Conservation (phyloP, 75 land plant genomes). For the Picea sitchensis region DNA sequence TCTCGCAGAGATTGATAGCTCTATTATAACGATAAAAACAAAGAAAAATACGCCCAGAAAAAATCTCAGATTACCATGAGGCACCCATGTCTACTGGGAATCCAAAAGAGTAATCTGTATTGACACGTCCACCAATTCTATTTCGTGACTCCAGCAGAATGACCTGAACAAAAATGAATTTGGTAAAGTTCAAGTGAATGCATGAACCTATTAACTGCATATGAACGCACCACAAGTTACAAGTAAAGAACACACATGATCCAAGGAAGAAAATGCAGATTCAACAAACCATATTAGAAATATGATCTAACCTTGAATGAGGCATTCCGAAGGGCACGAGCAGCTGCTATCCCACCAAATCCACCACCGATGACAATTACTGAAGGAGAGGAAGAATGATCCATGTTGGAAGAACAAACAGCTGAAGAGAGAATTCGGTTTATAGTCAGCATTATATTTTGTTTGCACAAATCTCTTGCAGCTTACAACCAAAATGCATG, state of each 20-base stretch:
- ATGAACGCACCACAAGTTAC: no score
- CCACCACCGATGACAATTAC: constrained; percentile 50
- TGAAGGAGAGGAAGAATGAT: constrained; percentile 13
- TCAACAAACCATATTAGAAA: no score
- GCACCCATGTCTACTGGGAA: constrained; percentile 60
- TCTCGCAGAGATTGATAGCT: background rate
- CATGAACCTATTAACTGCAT: background rate
- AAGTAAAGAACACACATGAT: no score
- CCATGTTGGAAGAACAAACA: no score
- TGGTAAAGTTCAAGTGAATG: background rate
- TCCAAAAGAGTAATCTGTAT: constrained; percentile 49
- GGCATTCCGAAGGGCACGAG: constrained; percentile 42
- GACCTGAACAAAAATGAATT: constrained; percentile 23
- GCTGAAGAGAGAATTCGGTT: no score
- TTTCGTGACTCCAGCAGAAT: constrained; percentile 45
- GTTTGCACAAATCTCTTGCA: no score
- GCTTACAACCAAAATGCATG: no score
- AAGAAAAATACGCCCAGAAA: background rate
- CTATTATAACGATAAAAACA: background rate
- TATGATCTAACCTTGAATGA: constrained; percentile 33
- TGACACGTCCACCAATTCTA: constrained; percentile 46
- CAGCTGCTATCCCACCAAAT: constrained; percentile 48
- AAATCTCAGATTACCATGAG: constrained; percentile 26
- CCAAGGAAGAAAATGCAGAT: no score
- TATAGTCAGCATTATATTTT: no score